Base-by-base conservation (phyloP, 352 stramenopile genomes). In the Phytophthora meadii region DNA sequence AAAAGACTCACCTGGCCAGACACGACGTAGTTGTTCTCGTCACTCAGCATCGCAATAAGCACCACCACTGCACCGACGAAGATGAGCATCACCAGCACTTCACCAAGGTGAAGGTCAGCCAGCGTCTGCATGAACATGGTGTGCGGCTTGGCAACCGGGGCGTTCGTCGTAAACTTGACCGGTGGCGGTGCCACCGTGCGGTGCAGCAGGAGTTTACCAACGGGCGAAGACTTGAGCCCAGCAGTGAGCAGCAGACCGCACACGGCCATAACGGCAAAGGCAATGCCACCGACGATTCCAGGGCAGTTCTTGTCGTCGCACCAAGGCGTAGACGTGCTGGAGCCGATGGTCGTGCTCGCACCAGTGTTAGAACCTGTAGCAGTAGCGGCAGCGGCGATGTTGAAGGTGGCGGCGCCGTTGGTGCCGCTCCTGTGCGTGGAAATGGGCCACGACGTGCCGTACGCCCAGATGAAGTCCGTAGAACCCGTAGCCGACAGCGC, bases 401-500 rank as follows among this genome's bases (percentile, higher is more conserved):
- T 81, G 64, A 85, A 93, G 12, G 70, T 82, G 7, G 73, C 82
- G 9, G 63, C 75, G 44, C 82, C 84, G 40, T 76, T 76, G 3
- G 81, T 90, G 42, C 83, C 82, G 8, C 55, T 64, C 22, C 30
- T 52, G 58, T 90, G 79, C 19, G 71, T 52, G 22, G 69, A 72
- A 68, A 92, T 89, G 7, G 83, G 81, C 81, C 79, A 92, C 56
- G 79, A 84, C 2, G 66, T 79, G 41, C 78, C 82, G 63, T 91
- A 92, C 10, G 82, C 77, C 87, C 87, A 95, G 53, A 93, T 87
- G 54, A 92, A 84, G 32, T 77, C 67, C 9, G 69, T 71, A 0
- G 64, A 50, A 4, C 22, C 61, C 8, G 56, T 75, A 8, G 80
- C 45, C 24, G 76, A 73, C 50, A 93, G 72, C 1, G 58, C 56